phyloP scores from a whole-genome alignment of 2,329 filamentous ascomycete genomes.

The Huntiella omanensis region DNA sequence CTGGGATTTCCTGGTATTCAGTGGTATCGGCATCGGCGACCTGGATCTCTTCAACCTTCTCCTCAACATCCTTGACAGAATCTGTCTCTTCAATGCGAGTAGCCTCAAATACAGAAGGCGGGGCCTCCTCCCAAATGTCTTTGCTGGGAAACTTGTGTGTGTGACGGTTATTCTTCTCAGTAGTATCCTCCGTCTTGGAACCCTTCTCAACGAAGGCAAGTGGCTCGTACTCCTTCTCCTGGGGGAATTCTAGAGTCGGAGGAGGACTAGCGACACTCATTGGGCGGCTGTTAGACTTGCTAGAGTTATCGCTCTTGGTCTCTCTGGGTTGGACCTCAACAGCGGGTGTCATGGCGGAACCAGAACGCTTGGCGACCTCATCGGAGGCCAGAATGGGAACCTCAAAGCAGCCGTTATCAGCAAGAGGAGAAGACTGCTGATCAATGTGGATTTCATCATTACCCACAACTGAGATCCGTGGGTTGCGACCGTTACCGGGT shows the following conservation, averaged over 20 bases:
- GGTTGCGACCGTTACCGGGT: constrained; percentile 10
- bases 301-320: constrained; percentile 40
- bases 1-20: constrained; percentile 17
- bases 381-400: constrained; percentile 79
- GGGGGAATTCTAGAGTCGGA: constrained; percentile 70
- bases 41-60: constrained; percentile 21
- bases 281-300: constrained; percentile 45
- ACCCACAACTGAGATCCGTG: constrained; percentile 20
- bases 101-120: constrained; percentile 50
- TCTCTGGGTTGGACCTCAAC: constrained; percentile 46
- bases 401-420: constrained; percentile 25
- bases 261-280: constrained; percentile 38
- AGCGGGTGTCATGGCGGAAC: constrained; percentile 63
- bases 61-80: not conserved
- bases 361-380: constrained; percentile 53
- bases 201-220: constrained; percentile 39
- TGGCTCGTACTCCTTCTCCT: constrained; percentile 88
- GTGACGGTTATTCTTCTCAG: constrained; percentile 20
- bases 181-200: constrained; percentile 20
- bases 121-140: constrained; percentile 94
- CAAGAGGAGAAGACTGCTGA: constrained; percentile 21
- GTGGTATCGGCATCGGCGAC: constrained; percentile 12
- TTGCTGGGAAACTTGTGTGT: constrained; percentile 72
- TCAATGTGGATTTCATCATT: constrained; percentile 61
- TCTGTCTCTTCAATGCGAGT: not conserved